These are phyloP conservation scores for Claviceps sp. DNA, from an alignment of 2,329 filamentous ascomycete genomes.

Conservation along the genomic window DNA sequence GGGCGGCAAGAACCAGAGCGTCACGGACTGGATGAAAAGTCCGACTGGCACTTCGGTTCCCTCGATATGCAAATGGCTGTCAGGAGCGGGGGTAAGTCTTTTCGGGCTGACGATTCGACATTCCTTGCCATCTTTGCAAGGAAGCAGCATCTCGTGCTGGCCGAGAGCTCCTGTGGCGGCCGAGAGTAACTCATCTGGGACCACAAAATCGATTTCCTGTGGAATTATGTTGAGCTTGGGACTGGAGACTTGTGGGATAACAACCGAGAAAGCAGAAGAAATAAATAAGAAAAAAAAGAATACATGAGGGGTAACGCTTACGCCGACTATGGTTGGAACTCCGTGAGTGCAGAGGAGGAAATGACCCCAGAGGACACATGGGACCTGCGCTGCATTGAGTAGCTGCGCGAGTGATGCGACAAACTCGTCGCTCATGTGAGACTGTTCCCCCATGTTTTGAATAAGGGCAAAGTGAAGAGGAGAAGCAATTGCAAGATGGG, in stretches of 20 bases:
- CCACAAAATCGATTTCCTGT: neutral
- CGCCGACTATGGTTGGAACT: neutral
- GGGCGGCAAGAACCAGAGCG: slow-evolving; percentile 1
- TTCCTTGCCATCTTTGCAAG: neutral
- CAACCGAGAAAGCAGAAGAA: too few relatives aligned
- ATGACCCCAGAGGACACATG: slow-evolving; percentile 2
- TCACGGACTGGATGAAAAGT: neutral
- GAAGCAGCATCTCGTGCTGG: neutral
- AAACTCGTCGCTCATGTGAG: neutral
- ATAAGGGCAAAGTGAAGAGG: neutral
- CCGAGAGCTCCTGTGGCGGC: neutral
- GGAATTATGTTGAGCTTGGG: neutral
- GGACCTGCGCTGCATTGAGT: neutral
- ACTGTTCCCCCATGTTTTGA: neutral
- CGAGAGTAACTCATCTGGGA: neutral
- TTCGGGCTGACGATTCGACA: neutral
- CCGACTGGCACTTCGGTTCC: neutral
- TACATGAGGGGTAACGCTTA: too few relatives aligned
- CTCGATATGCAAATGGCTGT: neutral
- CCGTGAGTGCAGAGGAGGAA: neutral
- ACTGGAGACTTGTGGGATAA: neutral
- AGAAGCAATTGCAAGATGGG: neutral
- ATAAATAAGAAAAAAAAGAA: too few relatives aligned
- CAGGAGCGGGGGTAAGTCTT: neutral
- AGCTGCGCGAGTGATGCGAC: slow-evolving; percentile 1